phyloP scores from a whole-genome alignment of 345 rosid genomes.

The Populus simonii region DNA sequence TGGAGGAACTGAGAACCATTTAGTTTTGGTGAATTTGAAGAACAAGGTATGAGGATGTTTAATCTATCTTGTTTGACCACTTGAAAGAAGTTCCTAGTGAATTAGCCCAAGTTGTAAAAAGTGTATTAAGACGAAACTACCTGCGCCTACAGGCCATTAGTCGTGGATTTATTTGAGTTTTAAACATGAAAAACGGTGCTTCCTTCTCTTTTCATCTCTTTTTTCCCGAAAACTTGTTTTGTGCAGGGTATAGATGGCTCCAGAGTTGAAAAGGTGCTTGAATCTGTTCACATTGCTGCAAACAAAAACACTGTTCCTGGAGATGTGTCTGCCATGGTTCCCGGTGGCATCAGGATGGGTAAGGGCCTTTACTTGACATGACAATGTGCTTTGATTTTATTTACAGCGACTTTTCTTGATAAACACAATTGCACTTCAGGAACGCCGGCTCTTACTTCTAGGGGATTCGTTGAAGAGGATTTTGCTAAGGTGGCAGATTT shows the following conservation, averaged over 20 bases:
- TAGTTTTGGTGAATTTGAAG: conserved; percentile 94
- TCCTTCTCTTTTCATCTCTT: background rate
- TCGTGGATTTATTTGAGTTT: background rate
- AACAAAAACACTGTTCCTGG: conserved; percentile 99
- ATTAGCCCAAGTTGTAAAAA: background rate
- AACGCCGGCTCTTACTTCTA: conserved; percentile 95
- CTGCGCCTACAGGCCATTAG: background rate
- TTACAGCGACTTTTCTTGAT: conserved; percentile 9
- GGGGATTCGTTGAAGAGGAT: conserved; percentile 89
- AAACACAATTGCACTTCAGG: conserved; percentile 43
- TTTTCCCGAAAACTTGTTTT: background rate
- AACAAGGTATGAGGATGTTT: conserved; percentile 53
- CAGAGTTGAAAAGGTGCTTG: conserved; percentile 95
- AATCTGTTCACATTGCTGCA: conserved; percentile 96
- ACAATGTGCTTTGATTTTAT: background rate
- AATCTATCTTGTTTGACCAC: conserved; percentile 7
- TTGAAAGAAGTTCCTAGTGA: background rate
- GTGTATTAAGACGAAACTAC: background rate
- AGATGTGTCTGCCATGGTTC: conserved; percentile 99
- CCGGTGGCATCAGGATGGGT: conserved; percentile 99
- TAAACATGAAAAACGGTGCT: background rate
- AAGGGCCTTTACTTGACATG: conserved; percentile 15
- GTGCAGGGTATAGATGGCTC: conserved; percentile 91
- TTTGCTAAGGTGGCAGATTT: conserved; percentile 86
- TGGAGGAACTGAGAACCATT: conserved; percentile 96